Conservation (phyloP, 805 yeast species). For the Candida piceae region DNA sequence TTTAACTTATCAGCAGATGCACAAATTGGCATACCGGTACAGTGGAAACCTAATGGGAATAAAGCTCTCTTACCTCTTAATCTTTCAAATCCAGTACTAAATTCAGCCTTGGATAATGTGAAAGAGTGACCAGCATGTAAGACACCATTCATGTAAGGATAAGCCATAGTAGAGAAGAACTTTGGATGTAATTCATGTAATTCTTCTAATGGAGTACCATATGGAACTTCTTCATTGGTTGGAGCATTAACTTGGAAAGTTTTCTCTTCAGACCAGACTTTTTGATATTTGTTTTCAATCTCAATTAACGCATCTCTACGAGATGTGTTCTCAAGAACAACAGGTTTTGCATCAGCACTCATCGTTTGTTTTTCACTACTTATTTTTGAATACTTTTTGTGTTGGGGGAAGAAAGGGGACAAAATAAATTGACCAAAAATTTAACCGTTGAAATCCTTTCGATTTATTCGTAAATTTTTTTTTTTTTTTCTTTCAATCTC, state of each 20-base stretch:
- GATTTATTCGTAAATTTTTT: too few species aligned
- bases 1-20: slow-evolving; percentile 93
- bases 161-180: slow-evolving; percentile 90
- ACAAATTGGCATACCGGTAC: slow-evolving; percentile 98
- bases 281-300: slow-evolving; percentile 84
- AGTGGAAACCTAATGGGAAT: slow-evolving; percentile 96
- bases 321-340: slow-evolving; percentile 55
- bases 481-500: too few species aligned
- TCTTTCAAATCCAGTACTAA: slow-evolving; percentile 88
- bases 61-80: slow-evolving; percentile 89
- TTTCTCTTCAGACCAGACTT: slow-evolving; percentile 81
- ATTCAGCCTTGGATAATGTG: slow-evolving; percentile 91
- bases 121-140: slow-evolving; percentile 97
- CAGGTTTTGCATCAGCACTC: slow-evolving; percentile 29
- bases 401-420: too few species aligned
- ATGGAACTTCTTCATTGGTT: slow-evolving; percentile 55
- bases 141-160: slow-evolving; percentile 98
- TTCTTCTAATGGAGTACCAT: slow-evolving; percentile 55
- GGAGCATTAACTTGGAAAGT: slow-evolving; percentile 89
- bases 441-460: too few species aligned
- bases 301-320: slow-evolving; percentile 92
- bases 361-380: too few species aligned
- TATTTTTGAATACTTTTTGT: too few species aligned
- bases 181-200: slow-evolving; percentile 79
- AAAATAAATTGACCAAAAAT: too few species aligned